These are phyloP conservation scores for Psidium friedrichsthalianum DNA, from an alignment of 345 rosid genomes.

Conservation along the genomic window DNA sequence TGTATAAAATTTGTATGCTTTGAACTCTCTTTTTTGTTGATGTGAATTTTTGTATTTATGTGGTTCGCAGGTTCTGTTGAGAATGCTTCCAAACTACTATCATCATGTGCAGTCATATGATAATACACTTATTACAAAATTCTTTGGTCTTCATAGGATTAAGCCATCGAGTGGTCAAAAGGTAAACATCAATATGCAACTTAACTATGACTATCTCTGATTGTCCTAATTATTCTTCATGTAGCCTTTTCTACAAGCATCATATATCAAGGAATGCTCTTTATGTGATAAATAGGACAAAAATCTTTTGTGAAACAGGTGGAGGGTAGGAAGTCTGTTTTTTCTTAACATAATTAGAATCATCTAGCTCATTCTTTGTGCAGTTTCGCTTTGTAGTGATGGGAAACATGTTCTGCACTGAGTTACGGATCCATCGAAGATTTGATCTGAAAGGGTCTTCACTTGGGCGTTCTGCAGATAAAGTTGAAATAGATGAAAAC, in stretches of 20 bases:
- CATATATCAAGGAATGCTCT: not conserved
- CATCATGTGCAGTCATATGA: conserved; percentile 84
- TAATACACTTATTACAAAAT: conserved; percentile 91
- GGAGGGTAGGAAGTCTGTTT: not conserved
- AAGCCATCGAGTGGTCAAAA: conserved; percentile 98
- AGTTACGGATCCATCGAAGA: conserved; percentile 86
- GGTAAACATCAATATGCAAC: conserved; percentile 21
- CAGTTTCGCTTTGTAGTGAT: conserved; percentile 99
- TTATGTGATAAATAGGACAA: not conserved
- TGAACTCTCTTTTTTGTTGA: not conserved
- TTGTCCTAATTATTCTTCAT: not conserved
- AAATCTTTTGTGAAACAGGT: not conserved
- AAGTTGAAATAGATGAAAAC: conserved; percentile 87
- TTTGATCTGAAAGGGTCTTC: conserved; percentile 97
- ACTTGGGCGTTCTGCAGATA: conserved; percentile 82
- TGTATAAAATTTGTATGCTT: not conserved
- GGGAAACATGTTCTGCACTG: conserved; percentile 99
- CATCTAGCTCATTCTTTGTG: conserved; percentile 5
- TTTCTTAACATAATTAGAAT: not conserved
- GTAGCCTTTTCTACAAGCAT: not conserved
- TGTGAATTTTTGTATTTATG: not conserved
- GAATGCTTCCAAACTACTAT: conserved; percentile 97
- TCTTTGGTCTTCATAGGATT: conserved; percentile 98
- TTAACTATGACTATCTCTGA: not conserved
- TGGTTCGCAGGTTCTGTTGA: conserved; percentile 65